These are phyloP conservation scores for Ascochyta pisi DNA, from an alignment of 2,329 filamentous ascomycete species.

Conservation along the genomic window DNA sequence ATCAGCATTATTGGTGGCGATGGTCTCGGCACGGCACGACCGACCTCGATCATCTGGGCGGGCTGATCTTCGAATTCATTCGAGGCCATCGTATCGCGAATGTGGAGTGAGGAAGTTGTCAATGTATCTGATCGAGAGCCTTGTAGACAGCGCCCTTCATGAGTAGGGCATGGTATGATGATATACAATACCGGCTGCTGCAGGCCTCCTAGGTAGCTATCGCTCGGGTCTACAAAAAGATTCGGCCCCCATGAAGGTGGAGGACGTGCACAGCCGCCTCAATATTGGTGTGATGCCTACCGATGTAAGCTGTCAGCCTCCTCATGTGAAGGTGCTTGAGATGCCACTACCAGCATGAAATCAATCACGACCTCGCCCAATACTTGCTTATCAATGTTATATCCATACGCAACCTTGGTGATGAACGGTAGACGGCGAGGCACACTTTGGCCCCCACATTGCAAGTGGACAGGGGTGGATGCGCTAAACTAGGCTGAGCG, in stretches of 20 bases:
- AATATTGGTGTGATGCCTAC: background rate
- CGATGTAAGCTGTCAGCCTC: background rate
- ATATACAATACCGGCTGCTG: constrained; percentile 36
- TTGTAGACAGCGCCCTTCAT: constrained; percentile 25
- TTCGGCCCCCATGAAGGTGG: constrained; percentile 15
- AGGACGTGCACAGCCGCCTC: constrained; percentile 33
- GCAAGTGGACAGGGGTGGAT: constrained; percentile 1
- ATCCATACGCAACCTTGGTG: background rate
- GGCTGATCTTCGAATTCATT: constrained; percentile 29
- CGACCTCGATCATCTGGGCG: constrained; percentile 25
- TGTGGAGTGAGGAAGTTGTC: constrained; percentile 6
- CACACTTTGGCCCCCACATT: constrained; percentile 29
- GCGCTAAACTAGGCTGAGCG: constrained; percentile 6
- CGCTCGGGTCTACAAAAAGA: constrained; percentile 27
- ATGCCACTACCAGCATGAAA: background rate
- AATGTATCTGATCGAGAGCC: constrained; percentile 25
- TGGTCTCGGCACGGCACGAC: constrained; percentile 18
- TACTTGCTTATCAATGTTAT: background rate
- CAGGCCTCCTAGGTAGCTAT: constrained; percentile 35
- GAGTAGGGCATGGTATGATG: constrained; percentile 26
- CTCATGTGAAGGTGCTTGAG: background rate
- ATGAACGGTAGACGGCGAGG: constrained; percentile 4
- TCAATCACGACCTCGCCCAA: background rate
- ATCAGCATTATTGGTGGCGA: constrained; percentile 34
- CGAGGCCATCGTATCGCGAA: constrained; percentile 27